Evolutionary conservation across 768 basidiomycete genomes (phyloP).

Genomic region (Boletus bicolor): DNA sequence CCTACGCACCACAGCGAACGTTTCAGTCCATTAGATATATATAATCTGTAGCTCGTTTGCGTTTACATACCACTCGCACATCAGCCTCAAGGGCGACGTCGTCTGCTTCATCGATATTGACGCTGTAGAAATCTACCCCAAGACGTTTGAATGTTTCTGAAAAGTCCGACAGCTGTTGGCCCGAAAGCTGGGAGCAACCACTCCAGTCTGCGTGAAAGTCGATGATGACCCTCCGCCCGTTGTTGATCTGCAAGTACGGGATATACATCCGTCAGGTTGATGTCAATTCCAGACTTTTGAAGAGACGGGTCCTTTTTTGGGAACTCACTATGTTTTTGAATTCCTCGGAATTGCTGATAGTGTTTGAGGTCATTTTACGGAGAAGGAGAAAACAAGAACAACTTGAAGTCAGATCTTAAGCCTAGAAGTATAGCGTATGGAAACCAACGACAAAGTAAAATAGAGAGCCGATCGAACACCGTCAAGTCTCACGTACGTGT

Average conservation of each 20-base stretch:
- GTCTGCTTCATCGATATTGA: slow-evolving; percentile 62
- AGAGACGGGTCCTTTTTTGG: neutral
- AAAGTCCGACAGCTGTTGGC: slow-evolving; percentile 15
- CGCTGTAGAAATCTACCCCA: slow-evolving; percentile 62
- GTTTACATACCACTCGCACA: slow-evolving; percentile 52
- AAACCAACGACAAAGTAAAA: neutral
- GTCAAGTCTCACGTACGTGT: neutral
- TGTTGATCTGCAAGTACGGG: slow-evolving; percentile 20
- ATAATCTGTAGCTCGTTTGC: neutral
- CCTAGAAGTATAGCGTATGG: neutral
- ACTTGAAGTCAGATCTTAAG: too few species aligned
- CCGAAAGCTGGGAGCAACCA: slow-evolving; percentile 6
- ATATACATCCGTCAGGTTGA: neutral
- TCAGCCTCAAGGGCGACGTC: slow-evolving; percentile 57
- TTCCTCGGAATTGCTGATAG: slow-evolving; percentile 18
- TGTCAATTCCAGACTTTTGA: neutral
- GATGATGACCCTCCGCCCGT: slow-evolving; percentile 23
- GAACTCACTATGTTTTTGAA: slow-evolving; percentile 21
- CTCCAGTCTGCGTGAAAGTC: slow-evolving; percentile 21
- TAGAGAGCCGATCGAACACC: neutral
- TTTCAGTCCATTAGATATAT: neutral
- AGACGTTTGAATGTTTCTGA: slow-evolving; percentile 25
- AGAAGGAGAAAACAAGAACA: neutral
- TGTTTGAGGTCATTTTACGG: slow-evolving; percentile 14
- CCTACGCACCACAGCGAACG: neutral